Evolutionary conservation across 371 early-diverging fungal genomes (phyloP).

Genomic region (Mortierella sp.): DNA sequence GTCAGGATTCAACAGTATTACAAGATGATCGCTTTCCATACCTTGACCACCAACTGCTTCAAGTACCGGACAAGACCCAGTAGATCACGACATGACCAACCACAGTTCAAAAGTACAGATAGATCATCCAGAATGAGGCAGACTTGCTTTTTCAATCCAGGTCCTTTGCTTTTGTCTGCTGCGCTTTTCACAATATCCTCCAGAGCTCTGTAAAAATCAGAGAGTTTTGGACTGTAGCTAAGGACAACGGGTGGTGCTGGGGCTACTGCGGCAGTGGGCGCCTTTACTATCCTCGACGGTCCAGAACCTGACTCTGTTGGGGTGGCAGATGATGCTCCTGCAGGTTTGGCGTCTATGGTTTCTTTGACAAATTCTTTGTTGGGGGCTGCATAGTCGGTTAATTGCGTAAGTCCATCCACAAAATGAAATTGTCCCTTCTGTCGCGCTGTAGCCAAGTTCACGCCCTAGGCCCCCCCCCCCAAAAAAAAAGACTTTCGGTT

Average conservation of each 20-base stretch:
- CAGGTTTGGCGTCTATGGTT: slow-evolving; percentile 54
- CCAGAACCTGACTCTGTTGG: slow-evolving; percentile 35
- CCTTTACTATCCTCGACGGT: slow-evolving; percentile 30
- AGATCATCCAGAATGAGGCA: slow-evolving; percentile 74
- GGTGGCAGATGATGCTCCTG: slow-evolving; percentile 52
- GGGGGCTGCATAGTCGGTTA: slow-evolving; percentile 54
- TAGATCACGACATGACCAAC: slow-evolving; percentile 58
- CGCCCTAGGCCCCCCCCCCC: too few species aligned
- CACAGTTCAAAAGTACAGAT: slow-evolving; percentile 64
- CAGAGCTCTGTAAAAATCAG: slow-evolving; percentile 33
- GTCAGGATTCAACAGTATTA: too few species aligned
- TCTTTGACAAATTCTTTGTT: slow-evolving; percentile 54
- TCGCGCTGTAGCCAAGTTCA: slow-evolving; percentile 65
- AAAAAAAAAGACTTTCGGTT: too few species aligned
- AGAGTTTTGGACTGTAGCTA: slow-evolving; percentile 41
- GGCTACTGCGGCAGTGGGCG: slow-evolving; percentile 14
- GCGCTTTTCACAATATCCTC: slow-evolving; percentile 25
- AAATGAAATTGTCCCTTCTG: slow-evolving; percentile 65
- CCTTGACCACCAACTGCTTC: slow-evolving; percentile 55
- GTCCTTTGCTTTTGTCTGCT: too few species aligned
- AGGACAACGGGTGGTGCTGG: slow-evolving; percentile 33
- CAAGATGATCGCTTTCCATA: background rate
- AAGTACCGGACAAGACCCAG: slow-evolving; percentile 59
- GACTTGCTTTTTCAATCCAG: slow-evolving; percentile 38
- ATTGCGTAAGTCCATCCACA: slow-evolving; percentile 73